Conservation (phyloP, 352 stramenopile genomes). For the Phytophthora pini region DNA sequence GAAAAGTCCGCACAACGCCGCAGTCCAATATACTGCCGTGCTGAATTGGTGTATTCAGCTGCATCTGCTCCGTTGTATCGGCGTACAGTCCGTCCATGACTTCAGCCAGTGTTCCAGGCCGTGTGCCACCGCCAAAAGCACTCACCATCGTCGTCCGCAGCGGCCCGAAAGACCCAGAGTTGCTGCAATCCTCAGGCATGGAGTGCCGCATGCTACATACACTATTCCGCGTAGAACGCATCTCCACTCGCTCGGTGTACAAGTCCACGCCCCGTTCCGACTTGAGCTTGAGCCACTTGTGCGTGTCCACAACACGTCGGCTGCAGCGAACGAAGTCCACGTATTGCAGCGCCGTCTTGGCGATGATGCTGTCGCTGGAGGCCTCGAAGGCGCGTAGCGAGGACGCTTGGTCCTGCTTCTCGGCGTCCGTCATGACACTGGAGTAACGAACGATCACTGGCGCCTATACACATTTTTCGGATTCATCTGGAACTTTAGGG, state of each 20-base stretch:
- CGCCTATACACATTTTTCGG: neutral
- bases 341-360: constrained; percentile 60
- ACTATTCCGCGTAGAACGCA: constrained; percentile 12
- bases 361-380: constrained; percentile 62
- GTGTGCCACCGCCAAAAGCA: constrained; percentile 58
- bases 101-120: constrained; percentile 52
- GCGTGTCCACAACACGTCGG: constrained; percentile 42
- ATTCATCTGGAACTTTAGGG: constrained; percentile 4
- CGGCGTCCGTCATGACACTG: constrained; percentile 5
- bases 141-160: constrained; percentile 50
- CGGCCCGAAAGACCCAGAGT: constrained; percentile 19
- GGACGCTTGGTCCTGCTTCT: constrained; percentile 12
- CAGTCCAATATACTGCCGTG: constrained; percentile 54
- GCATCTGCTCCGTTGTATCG: constrained; percentile 44
- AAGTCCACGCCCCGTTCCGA: constrained; percentile 52
- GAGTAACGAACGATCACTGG: constrained; percentile 1
- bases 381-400: constrained; percentile 49
- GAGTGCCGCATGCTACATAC: constrained; percentile 14
- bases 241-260: constrained; percentile 60
- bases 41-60: constrained; percentile 54
- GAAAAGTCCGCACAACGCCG: constrained; percentile 57
- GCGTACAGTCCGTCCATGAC: constrained; percentile 64
- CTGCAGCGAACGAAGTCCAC: constrained; percentile 51
- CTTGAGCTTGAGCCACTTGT: constrained; percentile 51
- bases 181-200: constrained; percentile 16